Evolutionary conservation across 441 rosid genomes (phyloP), one percentile per base, ranked within the genome.

Genomic region (Pelargonium exstipulatum): DNA sequence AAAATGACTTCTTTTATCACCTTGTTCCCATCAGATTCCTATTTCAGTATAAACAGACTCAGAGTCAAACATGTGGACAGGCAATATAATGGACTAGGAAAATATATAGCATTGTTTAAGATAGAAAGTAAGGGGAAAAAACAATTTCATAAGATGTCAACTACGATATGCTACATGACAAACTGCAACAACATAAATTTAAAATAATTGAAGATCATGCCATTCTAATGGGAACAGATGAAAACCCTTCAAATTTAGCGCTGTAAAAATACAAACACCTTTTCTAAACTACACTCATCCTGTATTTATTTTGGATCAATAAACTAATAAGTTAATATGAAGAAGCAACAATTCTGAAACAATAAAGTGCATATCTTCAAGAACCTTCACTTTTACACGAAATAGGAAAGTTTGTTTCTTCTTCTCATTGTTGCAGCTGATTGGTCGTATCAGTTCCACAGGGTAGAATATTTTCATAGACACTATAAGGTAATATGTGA

Each of bases 21-120:
- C 82, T 89, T 87, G 48, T 75, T 45, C 69, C 86, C 96, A 85
- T 85, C 88, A 57, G 85, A 77, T 71, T 87, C 95, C 96, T 90
- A 74, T 62, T 45, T 45, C 66, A 69, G 42, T 29, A 60, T 18
- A 73, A 29, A 17, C 43, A 46, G 65, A 69, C 45, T 55, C 17
- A 57, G 55, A 32, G 67, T 65, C 6, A 14, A 65, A 29, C 29
- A 64, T 18, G 16, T 5, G 62, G 24, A 69, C 12, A 71, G 6
- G 12, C 20, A 48, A 13, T 13, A 45, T 10, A 73, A 37, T 24
- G 3, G 62, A 14, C 7, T 4, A 72, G 18, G 9, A 57, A 60
- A 48, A 43, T 48, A 63, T 0, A 8, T 5, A 18, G 14, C 14
- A 12, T 18, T 9, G 2, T 22, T 40, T 10, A 13, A 37, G 20